Evolutionary conservation across 2,329 filamentous ascomycete species (phyloP), one percentile per base, ranked within the genome.

Genomic region (Bipolaris cookei): DNA sequence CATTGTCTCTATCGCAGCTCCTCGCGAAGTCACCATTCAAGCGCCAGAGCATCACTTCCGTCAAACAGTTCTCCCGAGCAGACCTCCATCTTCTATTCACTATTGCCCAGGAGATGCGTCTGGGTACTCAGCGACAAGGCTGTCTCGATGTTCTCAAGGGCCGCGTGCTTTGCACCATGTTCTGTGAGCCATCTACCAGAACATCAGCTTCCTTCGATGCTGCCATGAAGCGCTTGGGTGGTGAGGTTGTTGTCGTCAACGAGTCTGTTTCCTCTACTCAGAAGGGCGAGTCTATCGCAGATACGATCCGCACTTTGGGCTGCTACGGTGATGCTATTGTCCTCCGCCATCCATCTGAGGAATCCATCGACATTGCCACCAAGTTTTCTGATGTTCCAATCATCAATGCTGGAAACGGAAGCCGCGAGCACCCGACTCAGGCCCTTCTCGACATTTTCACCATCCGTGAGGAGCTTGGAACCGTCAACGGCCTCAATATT

Each of bases 401-500:
- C 72, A 94, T 99, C 83, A 99, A 99, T 75, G 95, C 92, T 64
- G 95, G 95, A 48, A 99, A 99, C 76, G 95, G 95, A 63, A 92
- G 90, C 79, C 88, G 91, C 69, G 95, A 99, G 81, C 95, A 99
- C 79, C 95, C 95, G 0, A 99, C 95, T 0, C 95, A 99, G 79
- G 95, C 95, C 0, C 95, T 99, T 84, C 83, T 99, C 20, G 95
- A 99, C 72, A 88, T 99, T 56, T 99, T 97, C 83, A 98, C 95
- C 52, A 99, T 99, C 73, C 91, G 95, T 66, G 95, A 99, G 79
- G 95, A 99, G 78, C 84, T 98, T 7, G 95, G 95, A 63, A 97
- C 93, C 0, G 94, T 98, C 54, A 93, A 94, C 73, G 94, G 94
- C 50, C 83, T 99, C 63, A 98, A 92, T 42, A 96, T 99, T 73